Conservation (phyloP, 257 asterid genomes). For the Cinchona pubescens region DNA sequence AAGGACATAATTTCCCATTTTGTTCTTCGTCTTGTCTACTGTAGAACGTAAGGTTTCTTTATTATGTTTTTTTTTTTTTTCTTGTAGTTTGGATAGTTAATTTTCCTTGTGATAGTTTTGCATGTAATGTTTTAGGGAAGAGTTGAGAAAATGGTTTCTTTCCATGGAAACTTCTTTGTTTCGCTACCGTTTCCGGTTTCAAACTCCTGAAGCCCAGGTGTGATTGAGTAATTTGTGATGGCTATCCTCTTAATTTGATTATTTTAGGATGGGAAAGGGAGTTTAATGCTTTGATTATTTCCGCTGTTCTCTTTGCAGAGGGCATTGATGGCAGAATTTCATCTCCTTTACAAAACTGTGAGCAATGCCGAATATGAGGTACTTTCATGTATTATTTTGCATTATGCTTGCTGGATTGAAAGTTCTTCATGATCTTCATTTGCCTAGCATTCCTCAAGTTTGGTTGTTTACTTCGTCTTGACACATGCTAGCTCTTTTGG, state of each 20-base stretch:
- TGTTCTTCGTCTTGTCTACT: constrained; percentile 88
- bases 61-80: neutral
- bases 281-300: constrained; percentile 22
- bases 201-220: constrained; percentile 69
- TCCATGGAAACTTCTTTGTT: constrained; percentile 83
- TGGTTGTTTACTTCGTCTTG: neutral
- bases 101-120: constrained; percentile 6
- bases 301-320: constrained; percentile 39
- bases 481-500: neutral
- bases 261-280: neutral
- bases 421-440: neutral
- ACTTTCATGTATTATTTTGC: constrained; percentile 13
- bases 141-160: constrained; percentile 87
- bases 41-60: constrained; percentile 73
- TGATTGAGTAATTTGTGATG: constrained; percentile 22
- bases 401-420: neutral
- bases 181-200: constrained; percentile 63
- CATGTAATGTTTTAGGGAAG: constrained; percentile 52
- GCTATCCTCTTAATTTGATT: constrained; percentile 10
- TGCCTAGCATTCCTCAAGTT: neutral
- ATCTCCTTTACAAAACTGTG: constrained; percentile 76
- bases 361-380: constrained; percentile 88
- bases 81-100: neutral
- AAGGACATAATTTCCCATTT: constrained; percentile 92
- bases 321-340: constrained; percentile 67